Conservation (phyloP, 805 yeast genomes). For the Ogataea haglerorum region DNA sequence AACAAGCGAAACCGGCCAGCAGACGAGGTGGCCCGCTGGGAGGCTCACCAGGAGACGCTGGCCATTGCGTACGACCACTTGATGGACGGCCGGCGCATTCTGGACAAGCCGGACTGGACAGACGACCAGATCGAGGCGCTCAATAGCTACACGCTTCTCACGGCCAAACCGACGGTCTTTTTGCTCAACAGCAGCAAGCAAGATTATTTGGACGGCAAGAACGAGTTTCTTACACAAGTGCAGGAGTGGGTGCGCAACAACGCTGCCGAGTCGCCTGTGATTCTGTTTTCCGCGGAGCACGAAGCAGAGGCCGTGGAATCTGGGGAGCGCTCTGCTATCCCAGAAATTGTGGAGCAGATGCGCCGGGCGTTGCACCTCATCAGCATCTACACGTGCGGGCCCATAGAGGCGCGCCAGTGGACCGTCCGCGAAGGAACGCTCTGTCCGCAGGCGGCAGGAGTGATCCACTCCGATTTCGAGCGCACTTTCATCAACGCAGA, state of each 20-base stretch:
- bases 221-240: conserved; percentile 77
- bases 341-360: conserved; percentile 83
- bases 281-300: conserved; percentile 33
- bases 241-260: conserved; percentile 85
- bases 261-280: conserved; percentile 67
- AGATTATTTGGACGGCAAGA: conserved; percentile 84
- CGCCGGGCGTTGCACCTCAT: conserved; percentile 81
- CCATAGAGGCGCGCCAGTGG: conserved; percentile 98
- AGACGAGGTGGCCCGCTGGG: conserved; percentile 54
- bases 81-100: conserved; percentile 83
- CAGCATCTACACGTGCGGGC: conserved; percentile 94
- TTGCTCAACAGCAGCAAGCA: conserved; percentile 85
- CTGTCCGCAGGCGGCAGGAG: conserved; percentile 99
- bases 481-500: conserved; percentile 93
- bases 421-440: conserved; percentile 87
- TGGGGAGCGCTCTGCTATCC: conserved; percentile 62
- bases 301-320: conserved; percentile 26
- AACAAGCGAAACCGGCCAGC: conserved; percentile 84
- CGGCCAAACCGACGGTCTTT: conserved; percentile 95
- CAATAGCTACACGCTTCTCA: conserved; percentile 80
- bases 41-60: conserved; percentile 78
- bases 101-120: conserved; percentile 77
- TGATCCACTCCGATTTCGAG: conserved; percentile 92
- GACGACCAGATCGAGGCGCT: conserved; percentile 87
- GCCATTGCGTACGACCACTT: conserved; percentile 72